Evolutionary conservation across 352 stramenopile genomes (phyloP).

Genomic region (Lagenidium giganteum): DNA sequence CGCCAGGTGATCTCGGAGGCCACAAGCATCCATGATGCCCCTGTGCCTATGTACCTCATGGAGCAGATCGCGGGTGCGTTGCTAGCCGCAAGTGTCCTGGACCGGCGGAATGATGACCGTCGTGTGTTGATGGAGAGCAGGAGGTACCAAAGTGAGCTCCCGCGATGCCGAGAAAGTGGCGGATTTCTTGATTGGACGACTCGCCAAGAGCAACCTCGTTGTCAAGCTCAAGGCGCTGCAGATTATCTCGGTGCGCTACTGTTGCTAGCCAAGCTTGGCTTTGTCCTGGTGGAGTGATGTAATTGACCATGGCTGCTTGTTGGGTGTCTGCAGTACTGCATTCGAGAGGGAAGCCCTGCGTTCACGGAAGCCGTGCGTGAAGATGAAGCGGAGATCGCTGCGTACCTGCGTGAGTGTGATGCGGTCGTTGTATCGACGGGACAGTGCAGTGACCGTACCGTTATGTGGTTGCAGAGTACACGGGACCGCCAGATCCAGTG

Average conservation of each 20-base stretch:
- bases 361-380: slow-evolving; percentile 61
- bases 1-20: slow-evolving; percentile 72
- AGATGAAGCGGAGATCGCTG: slow-evolving; percentile 60
- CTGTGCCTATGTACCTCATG: slow-evolving; percentile 81
- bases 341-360: slow-evolving; percentile 55
- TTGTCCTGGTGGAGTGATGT: not conserved
- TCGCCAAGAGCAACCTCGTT: slow-evolving; percentile 80
- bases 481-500: slow-evolving; percentile 64
- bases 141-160: slow-evolving; percentile 47
- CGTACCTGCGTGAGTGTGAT: slow-evolving; percentile 60
- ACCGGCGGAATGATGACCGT: not conserved
- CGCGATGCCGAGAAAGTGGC: slow-evolving; percentile 74
- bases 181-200: slow-evolving; percentile 68
- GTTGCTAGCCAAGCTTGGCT: not conserved
- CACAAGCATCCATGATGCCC: slow-evolving; percentile 79
- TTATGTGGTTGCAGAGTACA: slow-evolving; percentile 45
- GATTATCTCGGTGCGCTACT: slow-evolving; percentile 63
- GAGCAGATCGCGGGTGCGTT: slow-evolving; percentile 75
- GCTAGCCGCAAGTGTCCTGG: not conserved
- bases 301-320: slow-evolving; percentile 6
- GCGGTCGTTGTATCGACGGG: not conserved
- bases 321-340: slow-evolving; percentile 57
- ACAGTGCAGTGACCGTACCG: not conserved
- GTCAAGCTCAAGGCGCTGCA: slow-evolving; percentile 85
- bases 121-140: slow-evolving; percentile 22